Percentiles rank a stretch among this genome's conserved stretches.
These are phyloP conservation scores for Trypanosoma melophagium DNA, from an alignment of 208 protist species.

Conservation along the genomic window DNA sequence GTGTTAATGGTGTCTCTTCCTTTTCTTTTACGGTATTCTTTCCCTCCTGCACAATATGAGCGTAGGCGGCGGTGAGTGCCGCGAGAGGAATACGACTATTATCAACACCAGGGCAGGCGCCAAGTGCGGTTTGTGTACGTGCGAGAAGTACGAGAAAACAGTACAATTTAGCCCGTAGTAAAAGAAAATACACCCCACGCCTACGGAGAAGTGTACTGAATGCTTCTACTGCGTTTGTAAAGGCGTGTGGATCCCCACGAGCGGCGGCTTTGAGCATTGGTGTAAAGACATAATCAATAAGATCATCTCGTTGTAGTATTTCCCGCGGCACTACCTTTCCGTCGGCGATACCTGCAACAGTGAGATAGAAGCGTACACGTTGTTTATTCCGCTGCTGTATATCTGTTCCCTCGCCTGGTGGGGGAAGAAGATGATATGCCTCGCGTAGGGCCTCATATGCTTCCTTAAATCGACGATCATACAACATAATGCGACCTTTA, in stretches of 20 bases:
- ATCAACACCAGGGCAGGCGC: conserved; percentile 40
- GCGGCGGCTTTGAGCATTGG: conserved; percentile 48
- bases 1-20: background rate
- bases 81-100: conserved; percentile 70
- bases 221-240: conserved; percentile 45
- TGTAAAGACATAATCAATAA: conserved; percentile 51
- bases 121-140: conserved; percentile 59
- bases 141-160: conserved; percentile 67
- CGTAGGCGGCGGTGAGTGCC: conserved; percentile 54
- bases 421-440: conserved; percentile 71
- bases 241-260: conserved; percentile 48
- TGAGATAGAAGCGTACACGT: conserved; percentile 74
- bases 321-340: conserved; percentile 49
- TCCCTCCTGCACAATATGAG: conserved; percentile 30
- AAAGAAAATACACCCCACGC: conserved; percentile 71
- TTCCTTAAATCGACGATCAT: conserved; percentile 55
- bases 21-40: background rate
- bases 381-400: conserved; percentile 76
- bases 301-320: conserved; percentile 40
- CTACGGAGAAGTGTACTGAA: conserved; percentile 46
- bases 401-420: conserved; percentile 47
- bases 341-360: conserved; percentile 56
- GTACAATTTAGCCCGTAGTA: conserved; percentile 57
- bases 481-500: conserved; percentile 70
- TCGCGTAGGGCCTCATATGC: conserved; percentile 48